A percentile compares a stretch with the other conserved stretches of the same genome.
Evolutionary conservation across 768 basidiomycete species (phyloP).

Genomic region (Agaricus subrufescens): DNA sequence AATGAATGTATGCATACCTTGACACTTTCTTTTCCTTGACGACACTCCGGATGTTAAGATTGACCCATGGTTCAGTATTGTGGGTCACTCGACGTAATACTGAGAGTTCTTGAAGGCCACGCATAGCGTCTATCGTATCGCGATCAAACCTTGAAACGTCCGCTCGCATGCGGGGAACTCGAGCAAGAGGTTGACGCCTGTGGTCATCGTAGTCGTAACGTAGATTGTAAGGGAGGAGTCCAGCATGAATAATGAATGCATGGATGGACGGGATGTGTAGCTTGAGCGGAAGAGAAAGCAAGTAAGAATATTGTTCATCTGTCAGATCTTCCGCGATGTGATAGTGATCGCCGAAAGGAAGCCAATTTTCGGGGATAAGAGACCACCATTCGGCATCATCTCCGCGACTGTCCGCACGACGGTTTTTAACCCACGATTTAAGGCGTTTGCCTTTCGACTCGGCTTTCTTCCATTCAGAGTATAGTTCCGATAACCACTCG

Average conservation of each 20-base stretch:
- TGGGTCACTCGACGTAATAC: constrained; percentile 68
- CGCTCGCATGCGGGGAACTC: constrained; percentile 37
- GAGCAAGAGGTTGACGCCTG: constrained; percentile 67
- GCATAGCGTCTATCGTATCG: constrained; percentile 25
- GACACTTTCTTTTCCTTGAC: constrained; percentile 34
- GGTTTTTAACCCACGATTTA: constrained; percentile 13
- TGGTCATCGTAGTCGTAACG: constrained; percentile 37
- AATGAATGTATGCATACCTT: constrained; percentile 25
- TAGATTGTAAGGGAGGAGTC: constrained; percentile 73
- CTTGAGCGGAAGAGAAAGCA: constrained; percentile 66
- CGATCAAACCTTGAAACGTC: not conserved
- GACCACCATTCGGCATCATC: constrained; percentile 38
- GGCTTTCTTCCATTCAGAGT: not conserved
- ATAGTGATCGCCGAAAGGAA: constrained; percentile 74
- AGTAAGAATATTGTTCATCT: constrained; percentile 61
- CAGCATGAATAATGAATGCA: constrained; percentile 77
- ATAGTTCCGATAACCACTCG: constrained; percentile 46
- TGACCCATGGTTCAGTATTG: constrained; percentile 73
- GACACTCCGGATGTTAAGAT: constrained; percentile 69
- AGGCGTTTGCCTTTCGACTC: not conserved
- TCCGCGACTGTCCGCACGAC: constrained; percentile 12
- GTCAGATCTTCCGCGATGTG: constrained; percentile 65
- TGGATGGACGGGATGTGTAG: constrained; percentile 76
- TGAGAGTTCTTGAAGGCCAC: constrained; percentile 60
- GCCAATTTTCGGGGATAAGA: constrained; percentile 64